Conservation (phyloP, 129 eudicot genomes). For the Mikania micrantha region DNA sequence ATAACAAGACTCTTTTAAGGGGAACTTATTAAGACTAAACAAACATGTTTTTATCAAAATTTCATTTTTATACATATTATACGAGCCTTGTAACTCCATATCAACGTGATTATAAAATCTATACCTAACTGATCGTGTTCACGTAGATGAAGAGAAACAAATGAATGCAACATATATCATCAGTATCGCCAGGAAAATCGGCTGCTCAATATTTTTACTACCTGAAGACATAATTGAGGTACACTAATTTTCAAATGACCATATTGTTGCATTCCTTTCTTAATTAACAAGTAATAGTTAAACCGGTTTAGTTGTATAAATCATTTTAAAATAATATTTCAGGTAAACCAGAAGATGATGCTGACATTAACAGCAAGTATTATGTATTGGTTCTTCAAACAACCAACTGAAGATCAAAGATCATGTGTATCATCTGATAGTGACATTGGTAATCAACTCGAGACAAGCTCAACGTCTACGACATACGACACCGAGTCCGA, state of each 20-base stretch:
- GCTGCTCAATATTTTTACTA: slow-evolving; percentile 91
- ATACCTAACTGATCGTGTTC: neutral
- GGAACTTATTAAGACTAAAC: neutral
- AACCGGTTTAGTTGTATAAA: neutral
- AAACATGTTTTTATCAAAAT: too few relatives aligned
- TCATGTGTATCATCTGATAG: slow-evolving; percentile 68
- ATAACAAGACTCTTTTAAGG: neutral
- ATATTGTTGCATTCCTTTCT: neutral
- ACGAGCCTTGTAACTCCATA: neutral
- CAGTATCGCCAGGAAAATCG: slow-evolving; percentile 93
- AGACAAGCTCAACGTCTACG: slow-evolving; percentile 67
- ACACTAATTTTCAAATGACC: neutral
- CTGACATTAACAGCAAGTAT: slow-evolving; percentile 79
- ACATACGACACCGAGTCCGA: slow-evolving; percentile 80
- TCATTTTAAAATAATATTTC: neutral
- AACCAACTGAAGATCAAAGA: slow-evolving; percentile 60
- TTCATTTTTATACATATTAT: too few relatives aligned
- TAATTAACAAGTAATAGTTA: neutral
- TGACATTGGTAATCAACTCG: slow-evolving; percentile 67
- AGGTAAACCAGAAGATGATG: slow-evolving; percentile 98
- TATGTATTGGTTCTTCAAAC: slow-evolving; percentile 88
- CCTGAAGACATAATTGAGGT: slow-evolving; percentile 98
- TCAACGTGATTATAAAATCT: neutral
- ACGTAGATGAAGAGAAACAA: slow-evolving; percentile 87
- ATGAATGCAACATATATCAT: slow-evolving; percentile 97